Evolutionary conservation across 306 rosid species (phyloP).

Genomic region (Glycine tomentella): DNA sequence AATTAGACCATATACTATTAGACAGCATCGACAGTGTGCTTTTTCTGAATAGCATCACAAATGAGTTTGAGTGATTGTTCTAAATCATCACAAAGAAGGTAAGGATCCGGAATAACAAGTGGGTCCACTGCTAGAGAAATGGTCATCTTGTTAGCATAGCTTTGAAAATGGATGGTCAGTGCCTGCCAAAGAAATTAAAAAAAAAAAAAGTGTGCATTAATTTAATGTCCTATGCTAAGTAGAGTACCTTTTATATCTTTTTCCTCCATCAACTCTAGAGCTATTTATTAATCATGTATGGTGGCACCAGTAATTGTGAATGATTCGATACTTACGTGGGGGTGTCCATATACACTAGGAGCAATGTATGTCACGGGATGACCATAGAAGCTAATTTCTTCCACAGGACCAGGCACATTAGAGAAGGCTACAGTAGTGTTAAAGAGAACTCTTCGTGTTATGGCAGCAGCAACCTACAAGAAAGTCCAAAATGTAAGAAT

Average conservation of each 20-base stretch:
- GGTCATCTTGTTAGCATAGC: constrained; percentile 61
- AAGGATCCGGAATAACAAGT: constrained; percentile 61
- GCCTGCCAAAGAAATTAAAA: constrained; percentile 58
- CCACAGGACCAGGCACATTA: constrained; percentile 65
- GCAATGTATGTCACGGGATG: constrained; percentile 65
- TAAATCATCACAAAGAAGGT: constrained; percentile 58
- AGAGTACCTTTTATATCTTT: not conserved
- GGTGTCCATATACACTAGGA: constrained; percentile 73
- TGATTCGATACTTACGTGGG: constrained; percentile 56
- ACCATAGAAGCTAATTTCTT: constrained; percentile 70
- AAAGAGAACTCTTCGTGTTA: constrained; percentile 54
- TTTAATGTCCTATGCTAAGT: not conserved
- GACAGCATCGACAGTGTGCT: not conserved
- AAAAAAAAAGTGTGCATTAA: not conserved
- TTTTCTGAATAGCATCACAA: constrained; percentile 39
- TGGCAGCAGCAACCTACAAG: constrained; percentile 52
- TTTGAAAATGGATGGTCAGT: constrained; percentile 67
- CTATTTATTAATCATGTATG: not conserved
- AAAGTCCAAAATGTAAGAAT: not conserved
- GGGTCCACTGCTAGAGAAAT: constrained; percentile 65
- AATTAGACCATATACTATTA: constrained; percentile 4
- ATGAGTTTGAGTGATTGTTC: constrained; percentile 67
- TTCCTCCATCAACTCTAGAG: not conserved
- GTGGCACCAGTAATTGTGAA: not conserved
- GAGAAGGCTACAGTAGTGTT: constrained; percentile 67